Evolutionary conservation across 176 grass and related monocot genomes (phyloP), one percentile per base, ranked within the genome.

Genomic region (Phyllostachys edulis): DNA sequence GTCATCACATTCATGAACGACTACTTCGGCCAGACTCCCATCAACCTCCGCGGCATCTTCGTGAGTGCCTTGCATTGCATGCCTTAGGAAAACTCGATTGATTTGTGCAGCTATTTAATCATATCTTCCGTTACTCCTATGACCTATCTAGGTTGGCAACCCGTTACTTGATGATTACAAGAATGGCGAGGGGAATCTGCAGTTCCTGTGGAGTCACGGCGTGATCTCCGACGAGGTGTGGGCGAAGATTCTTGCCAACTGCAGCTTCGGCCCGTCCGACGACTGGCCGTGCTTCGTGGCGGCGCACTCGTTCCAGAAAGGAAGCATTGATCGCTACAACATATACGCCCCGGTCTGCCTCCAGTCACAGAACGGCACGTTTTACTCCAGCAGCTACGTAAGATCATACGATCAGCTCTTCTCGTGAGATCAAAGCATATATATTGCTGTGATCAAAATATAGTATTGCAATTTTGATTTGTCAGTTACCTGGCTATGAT

Each of bases 141-240:
- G 32, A 34, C 1, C 32, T 34, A 34, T 34, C 4, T 16, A 88
- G 86, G 46, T 92, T 7, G 90, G 90, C 20, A 89, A 92, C 59
- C 82, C 90, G 4, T 69, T 65, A 69, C 71, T 92, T 0, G 83
- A 89, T 16, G 39, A 76, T 1, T 71, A 57, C 78, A 72, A 38
- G 66, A 92, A 83, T 27, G 65, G 15, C 0, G 47, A 89, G 78
- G 84, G 81, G 20, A 2, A 16, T 1, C 54, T 73, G 0, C 79
- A 89, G 82, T 92, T 78, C 61, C 10, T 89, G 13, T 92, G 90
- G 90, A 89, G 2, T 69, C 87, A 92, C 44, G 79, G 86, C 50
- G 77, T 92, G 70, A 71, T 82, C 63, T 92, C 87, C 38, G 72
- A 89, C 62, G 82, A 88, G 73, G 79, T 6, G 2, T 92, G 84